Conservation (phyloP, 2,329 filamentous ascomycete species). For the Fusarium vanettenii region DNA sequence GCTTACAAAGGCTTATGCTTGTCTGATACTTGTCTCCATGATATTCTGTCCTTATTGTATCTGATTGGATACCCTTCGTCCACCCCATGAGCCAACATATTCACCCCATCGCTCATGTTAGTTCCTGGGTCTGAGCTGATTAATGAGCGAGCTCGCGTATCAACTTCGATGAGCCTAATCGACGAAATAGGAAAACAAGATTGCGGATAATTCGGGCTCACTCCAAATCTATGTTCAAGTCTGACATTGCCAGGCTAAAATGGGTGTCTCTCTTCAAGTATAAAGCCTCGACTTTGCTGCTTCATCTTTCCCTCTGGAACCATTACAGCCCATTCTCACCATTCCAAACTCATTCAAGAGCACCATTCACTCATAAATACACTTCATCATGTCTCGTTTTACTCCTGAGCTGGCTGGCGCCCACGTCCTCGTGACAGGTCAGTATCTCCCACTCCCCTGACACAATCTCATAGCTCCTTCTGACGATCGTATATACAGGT, state of each 20-base stretch:
- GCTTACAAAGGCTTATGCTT: background rate
- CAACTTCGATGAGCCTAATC: background rate
- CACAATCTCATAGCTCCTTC: background rate
- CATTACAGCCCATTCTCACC: background rate
- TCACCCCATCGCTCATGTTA: background rate
- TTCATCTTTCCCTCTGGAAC: background rate
- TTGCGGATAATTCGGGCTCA: background rate
- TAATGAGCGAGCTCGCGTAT: background rate
- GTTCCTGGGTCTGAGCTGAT: background rate
- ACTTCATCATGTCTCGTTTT: slow-evolving; percentile 15
- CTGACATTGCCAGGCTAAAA: background rate
- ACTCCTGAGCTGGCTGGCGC: slow-evolving; percentile 22
- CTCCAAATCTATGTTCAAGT: background rate
- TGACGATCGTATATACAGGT: slow-evolving; percentile 3
- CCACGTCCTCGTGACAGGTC: slow-evolving; percentile 22
- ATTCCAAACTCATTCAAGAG: background rate
- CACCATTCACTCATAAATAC: background rate
- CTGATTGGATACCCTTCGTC: background rate
- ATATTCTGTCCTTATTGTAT: background rate
- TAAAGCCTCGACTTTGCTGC: background rate
- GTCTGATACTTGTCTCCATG: background rate
- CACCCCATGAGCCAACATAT: background rate
- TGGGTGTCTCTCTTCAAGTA: background rate
- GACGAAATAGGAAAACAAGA: slow-evolving; percentile 17
- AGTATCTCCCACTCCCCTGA: background rate